phyloP scores from a whole-genome alignment of 2,329 filamentous ascomycete genomes.

The Aspergillus tubingensis region DNA sequence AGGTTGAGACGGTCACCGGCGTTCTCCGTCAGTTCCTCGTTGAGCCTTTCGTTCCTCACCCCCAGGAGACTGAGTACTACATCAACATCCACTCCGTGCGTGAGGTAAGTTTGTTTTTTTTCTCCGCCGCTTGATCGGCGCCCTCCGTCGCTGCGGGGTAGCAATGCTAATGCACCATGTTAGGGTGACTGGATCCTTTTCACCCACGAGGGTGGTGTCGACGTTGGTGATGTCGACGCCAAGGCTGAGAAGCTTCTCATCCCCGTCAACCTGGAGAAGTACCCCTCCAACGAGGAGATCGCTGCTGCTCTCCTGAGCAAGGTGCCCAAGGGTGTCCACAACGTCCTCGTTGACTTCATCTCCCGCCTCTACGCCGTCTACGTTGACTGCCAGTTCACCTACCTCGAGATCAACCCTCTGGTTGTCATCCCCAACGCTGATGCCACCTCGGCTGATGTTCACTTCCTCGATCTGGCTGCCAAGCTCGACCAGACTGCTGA shows the following conservation, averaged over 20 bases:
- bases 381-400: conserved; percentile 99
- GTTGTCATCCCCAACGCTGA: conserved; percentile 95
- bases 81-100: conserved; percentile 99
- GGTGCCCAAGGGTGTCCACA: conserved; percentile 93
- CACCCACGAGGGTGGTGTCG: conserved; percentile 98
- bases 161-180: not conserved
- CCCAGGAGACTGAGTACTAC: conserved; percentile 96
- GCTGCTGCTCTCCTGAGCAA: conserved; percentile 83
- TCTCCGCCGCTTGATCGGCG: conserved; percentile 28
- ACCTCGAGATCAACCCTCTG: conserved; percentile 99
- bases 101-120: conserved; percentile 73
- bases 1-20: conserved; percentile 89
- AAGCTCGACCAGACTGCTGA: conserved; percentile 99
- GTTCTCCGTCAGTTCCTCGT: conserved; percentile 93
- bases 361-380: conserved; percentile 97
- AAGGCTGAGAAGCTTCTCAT: conserved; percentile 99
- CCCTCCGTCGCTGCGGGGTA: not conserved
- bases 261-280: conserved; percentile 90
- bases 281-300: conserved; percentile 94
- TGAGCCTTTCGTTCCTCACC: conserved; percentile 97
- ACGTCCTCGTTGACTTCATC: conserved; percentile 99
- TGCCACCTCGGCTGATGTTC: conserved; percentile 86
- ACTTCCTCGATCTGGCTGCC: conserved; percentile 98
- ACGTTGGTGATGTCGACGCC: conserved; percentile 97
- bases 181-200: conserved; percentile 99